Evolutionary conservation across 176 grass and related monocot genomes (phyloP).

Genomic region (Zoysia japonica): DNA sequence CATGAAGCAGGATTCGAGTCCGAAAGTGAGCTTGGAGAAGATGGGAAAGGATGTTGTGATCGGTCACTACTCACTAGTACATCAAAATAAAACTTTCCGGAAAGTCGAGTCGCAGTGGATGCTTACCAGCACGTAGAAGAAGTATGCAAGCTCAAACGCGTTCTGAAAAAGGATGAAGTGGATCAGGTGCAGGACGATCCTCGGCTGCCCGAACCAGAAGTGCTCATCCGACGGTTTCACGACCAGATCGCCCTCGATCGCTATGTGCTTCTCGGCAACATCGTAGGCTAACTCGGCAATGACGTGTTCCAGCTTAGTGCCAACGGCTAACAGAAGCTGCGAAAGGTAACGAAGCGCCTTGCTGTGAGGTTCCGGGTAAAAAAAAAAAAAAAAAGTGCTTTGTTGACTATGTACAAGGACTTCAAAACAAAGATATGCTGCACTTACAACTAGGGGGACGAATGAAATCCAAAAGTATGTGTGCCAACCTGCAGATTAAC

Average conservation of each 20-base stretch:
- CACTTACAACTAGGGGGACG: conserved; percentile 81
- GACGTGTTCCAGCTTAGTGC: conserved; percentile 89
- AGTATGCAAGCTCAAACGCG: conserved; percentile 84
- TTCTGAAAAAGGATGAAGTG: conserved; percentile 98
- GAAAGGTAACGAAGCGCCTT: conserved; percentile 16
- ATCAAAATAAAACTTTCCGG: background rate
- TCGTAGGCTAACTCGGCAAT: conserved; percentile 77
- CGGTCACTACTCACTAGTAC: background rate
- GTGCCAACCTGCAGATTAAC: conserved; percentile 82
- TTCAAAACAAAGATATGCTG: background rate
- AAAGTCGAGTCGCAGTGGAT: background rate
- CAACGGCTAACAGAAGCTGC: conserved; percentile 81
- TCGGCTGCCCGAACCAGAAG: conserved; percentile 79
- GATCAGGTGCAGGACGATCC: conserved; percentile 71
- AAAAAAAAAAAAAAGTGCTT: too few relatives aligned
- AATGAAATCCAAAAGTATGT: conserved; percentile 94
- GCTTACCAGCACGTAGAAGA: conserved; percentile 93
- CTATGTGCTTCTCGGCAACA: conserved; percentile 72
- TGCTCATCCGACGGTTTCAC: conserved; percentile 84
- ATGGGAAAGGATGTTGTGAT: background rate
- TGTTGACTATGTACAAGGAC: background rate
- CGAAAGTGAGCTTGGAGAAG: conserved; percentile 61
- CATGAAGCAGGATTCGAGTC: conserved; percentile 86
- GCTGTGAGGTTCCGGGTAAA: background rate
- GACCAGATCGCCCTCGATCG: conserved; percentile 71